A percentile compares a stretch with the other conserved stretches of the same genome.
Conservation (phyloP, 139 green algal species). For the Yamagishiella unicocca region DNA sequence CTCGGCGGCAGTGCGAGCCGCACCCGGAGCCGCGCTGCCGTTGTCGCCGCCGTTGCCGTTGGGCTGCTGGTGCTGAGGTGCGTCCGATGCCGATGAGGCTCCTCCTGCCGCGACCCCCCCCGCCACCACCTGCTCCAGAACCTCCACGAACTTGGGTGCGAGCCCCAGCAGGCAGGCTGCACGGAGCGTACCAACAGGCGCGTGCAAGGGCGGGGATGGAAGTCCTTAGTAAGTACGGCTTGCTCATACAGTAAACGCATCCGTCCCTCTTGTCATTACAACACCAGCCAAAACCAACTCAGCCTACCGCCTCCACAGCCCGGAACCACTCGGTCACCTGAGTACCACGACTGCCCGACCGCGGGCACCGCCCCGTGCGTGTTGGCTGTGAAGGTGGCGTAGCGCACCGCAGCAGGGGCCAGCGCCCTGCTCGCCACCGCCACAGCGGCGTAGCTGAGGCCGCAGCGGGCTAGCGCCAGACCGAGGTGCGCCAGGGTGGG, state of each 20-base stretch:
- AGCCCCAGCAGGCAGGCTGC: conserved; percentile 28
- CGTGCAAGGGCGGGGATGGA: too few relatives aligned
- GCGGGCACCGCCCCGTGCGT: too few relatives aligned
- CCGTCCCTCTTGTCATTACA: too few relatives aligned
- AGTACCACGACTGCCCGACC: too few relatives aligned
- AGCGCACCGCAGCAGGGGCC: background rate
- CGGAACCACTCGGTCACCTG: too few relatives aligned
- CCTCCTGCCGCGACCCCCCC: background rate
- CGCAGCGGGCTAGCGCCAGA: background rate
- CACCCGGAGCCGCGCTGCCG: background rate
- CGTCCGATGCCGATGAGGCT: background rate
- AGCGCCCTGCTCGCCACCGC: conserved; percentile 9
- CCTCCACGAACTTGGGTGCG: conserved; percentile 18
- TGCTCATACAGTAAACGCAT: too few relatives aligned
- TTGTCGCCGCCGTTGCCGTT: background rate
- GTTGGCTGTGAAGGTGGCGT: background rate
- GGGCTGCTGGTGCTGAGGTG: too few relatives aligned
- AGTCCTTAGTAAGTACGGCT: too few relatives aligned
- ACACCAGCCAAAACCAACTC: too few relatives aligned
- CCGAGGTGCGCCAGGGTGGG: conserved; percentile 16
- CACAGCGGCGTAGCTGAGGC: background rate
- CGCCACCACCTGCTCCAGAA: background rate
- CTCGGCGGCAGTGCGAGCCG: background rate
- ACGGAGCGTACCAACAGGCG: too few relatives aligned
- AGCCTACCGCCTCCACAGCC: too few relatives aligned